phyloP scores from a whole-genome alignment of 768 basidiomycete species.

The Pleurotus djamor region DNA sequence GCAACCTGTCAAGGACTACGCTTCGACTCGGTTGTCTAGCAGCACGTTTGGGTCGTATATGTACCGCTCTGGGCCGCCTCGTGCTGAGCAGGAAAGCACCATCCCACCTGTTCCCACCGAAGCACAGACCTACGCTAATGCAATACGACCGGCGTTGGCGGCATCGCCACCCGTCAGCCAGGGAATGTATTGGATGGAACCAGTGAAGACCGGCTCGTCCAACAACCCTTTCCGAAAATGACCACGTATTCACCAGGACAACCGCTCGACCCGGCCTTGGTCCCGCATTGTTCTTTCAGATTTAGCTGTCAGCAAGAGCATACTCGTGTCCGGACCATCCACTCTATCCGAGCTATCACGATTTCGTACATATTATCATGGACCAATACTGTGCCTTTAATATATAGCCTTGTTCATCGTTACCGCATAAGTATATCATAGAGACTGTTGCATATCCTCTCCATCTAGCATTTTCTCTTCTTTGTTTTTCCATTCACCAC shows the following conservation, averaged over 20 bases:
- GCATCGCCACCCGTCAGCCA: constrained; percentile 22
- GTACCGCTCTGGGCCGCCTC: constrained; percentile 1
- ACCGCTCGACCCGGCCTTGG: background rate
- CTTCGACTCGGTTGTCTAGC: constrained; percentile 44
- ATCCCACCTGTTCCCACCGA: constrained; percentile 38
- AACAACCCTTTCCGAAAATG: constrained; percentile 54
- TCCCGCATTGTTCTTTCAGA: background rate
- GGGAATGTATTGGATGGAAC: constrained; percentile 40
- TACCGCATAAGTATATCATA: constrained; percentile 2
- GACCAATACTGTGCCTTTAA: constrained; percentile 1
- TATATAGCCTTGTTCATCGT: background rate
- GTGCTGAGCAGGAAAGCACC: constrained; percentile 10
- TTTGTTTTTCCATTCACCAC: background rate
- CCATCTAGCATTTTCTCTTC: background rate
- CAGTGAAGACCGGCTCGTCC: constrained; percentile 40
- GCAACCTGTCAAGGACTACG: constrained; percentile 57
- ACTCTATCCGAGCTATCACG: constrained; percentile 7
- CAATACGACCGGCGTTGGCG: constrained; percentile 34
- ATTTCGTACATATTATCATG: constrained; percentile 1
- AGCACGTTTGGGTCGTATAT: constrained; percentile 38
- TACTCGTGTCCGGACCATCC: constrained; percentile 7
- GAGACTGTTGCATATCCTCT: constrained; percentile 4
- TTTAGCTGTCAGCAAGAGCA: background rate
- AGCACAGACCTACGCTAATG: constrained; percentile 58
- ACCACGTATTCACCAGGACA: constrained; percentile 11